Conservation (phyloP, 2,329 filamentous ascomycete genomes). For the Paramyrothecium sp. region DNA sequence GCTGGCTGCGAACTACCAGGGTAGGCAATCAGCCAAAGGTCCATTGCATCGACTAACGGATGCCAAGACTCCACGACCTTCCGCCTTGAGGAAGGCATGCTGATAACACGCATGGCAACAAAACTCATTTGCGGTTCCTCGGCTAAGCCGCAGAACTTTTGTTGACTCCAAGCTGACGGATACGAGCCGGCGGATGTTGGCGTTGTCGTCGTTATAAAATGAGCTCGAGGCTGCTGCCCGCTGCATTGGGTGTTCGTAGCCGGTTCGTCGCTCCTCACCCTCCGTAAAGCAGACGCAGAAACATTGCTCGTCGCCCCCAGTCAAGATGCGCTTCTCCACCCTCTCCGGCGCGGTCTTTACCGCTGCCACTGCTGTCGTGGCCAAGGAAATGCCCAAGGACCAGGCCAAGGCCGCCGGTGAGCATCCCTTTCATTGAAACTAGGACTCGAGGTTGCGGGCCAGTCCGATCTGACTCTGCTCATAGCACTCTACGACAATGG, state of each 20-base stretch:
- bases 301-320: not conserved
- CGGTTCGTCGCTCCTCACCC: not conserved
- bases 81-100: not conserved
- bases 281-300: not conserved
- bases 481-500: conserved; percentile 1
- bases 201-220: not conserved
- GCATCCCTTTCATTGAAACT: not conserved
- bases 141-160: not conserved
- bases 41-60: not conserved
- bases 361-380: not conserved
- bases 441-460: too few relatives aligned
- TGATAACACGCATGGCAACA: not conserved
- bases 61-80: not conserved
- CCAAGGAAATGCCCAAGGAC: conserved; percentile 2
- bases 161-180: not conserved
- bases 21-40: not conserved
- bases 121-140: not conserved
- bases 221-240: not conserved
- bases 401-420: not conserved
- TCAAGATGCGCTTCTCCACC: conserved; percentile 3
- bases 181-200: too few relatives aligned
- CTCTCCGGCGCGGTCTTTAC: conserved; percentile 1
- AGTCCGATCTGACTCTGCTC: not conserved
- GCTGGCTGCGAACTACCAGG: not conserved
- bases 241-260: not conserved